Percentiles rank a stretch among this genome's conserved stretches.
Evolutionary conservation across 2,329 filamentous ascomycete genomes (phyloP).

Genomic region (Fusarium euwallaceae): DNA sequence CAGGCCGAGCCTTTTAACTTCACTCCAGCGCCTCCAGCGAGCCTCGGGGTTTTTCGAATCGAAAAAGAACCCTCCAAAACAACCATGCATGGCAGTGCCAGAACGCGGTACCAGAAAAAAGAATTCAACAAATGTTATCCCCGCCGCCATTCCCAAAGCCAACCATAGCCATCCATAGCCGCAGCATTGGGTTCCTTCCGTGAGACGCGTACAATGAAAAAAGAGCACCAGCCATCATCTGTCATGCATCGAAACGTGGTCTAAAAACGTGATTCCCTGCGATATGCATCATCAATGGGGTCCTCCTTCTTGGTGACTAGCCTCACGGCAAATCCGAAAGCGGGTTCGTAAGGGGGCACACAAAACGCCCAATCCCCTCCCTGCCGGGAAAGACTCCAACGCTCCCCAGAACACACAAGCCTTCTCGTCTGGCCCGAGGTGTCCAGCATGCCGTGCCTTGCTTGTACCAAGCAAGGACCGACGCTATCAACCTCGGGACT

Average conservation of each 20-base stretch:
- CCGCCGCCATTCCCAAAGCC: slow-evolving; percentile 42
- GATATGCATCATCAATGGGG: slow-evolving; percentile 54
- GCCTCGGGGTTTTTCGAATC: slow-evolving; percentile 12
- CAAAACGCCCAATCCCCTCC: slow-evolving; percentile 47
- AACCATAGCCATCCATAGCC: slow-evolving; percentile 41
- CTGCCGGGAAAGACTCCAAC: slow-evolving; percentile 49
- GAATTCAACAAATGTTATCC: slow-evolving; percentile 40
- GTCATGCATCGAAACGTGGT: slow-evolving; percentile 65
- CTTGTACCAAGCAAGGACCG: slow-evolving; percentile 41
- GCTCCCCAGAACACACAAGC: slow-evolving; percentile 48
- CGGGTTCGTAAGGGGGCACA: slow-evolving; percentile 45
- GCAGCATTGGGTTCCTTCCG: slow-evolving; percentile 43
- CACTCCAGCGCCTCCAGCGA: slow-evolving; percentile 40
- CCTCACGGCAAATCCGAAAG: slow-evolving; percentile 46
- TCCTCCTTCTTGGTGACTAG: slow-evolving; percentile 46
- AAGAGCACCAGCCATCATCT: slow-evolving; percentile 58
- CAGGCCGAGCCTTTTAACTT: slow-evolving; percentile 41
- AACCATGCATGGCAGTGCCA: slow-evolving; percentile 44
- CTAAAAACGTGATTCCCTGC: slow-evolving; percentile 58
- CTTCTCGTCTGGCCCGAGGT: slow-evolving; percentile 43
- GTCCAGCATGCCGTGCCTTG: slow-evolving; percentile 40
- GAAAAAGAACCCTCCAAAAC: slow-evolving; percentile 34
- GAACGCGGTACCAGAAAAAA: slow-evolving; percentile 42
- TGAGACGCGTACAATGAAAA: slow-evolving; percentile 56
- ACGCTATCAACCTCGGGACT: slow-evolving; percentile 48